Base-by-base conservation (phyloP, 345 rosid genomes). In the Lumnitzera racemosa region DNA sequence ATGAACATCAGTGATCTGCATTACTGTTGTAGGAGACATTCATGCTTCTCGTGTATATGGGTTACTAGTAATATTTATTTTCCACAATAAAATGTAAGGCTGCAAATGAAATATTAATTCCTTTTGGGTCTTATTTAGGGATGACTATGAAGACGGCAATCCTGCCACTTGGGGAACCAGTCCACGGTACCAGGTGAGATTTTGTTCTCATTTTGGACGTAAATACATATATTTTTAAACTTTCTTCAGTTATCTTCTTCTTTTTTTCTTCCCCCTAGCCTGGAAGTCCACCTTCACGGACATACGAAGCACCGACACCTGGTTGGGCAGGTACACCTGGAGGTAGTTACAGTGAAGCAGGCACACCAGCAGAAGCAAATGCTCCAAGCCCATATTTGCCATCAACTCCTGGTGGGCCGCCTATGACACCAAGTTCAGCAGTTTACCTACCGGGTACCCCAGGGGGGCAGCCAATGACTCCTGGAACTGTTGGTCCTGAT, bases 381-480 rank as follows among this genome's bases (percentile, higher is more conserved):
- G 99, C 91, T 64, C 91, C 99, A 31, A 90, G 96, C 65, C 97
- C 96, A 20, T 90, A 94, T 72, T 70, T 88, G 69, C 97, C 99
- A 46, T 94, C 95, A 41, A 94, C 96, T 57, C 97, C 95, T 57
- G 87, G 91, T 46, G 83, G 87, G 53, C 96, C 85, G 62, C 97
- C 97, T 13, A 86, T 85, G 96, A 90, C 99, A 17, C 99, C 99
- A 10, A 81, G 84, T 58, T 87, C 95, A 12, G 70, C 80, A 46
- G 71, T 85, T 12, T 94, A 81, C 74, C 78, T 90, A 61, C 99
- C 99, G 49, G 95, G 96, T 47, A 94, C 99, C 67, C 99, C 97
- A 49, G 97, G 96, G 47, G 97, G 97, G 62, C 99, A 94, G 70
- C 97, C 94, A 50, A 94, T 94, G 99, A 94, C 97, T 17, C 99